Conservation (phyloP, 2,329 filamentous ascomycete species). For the Fusarium nanum region DNA sequence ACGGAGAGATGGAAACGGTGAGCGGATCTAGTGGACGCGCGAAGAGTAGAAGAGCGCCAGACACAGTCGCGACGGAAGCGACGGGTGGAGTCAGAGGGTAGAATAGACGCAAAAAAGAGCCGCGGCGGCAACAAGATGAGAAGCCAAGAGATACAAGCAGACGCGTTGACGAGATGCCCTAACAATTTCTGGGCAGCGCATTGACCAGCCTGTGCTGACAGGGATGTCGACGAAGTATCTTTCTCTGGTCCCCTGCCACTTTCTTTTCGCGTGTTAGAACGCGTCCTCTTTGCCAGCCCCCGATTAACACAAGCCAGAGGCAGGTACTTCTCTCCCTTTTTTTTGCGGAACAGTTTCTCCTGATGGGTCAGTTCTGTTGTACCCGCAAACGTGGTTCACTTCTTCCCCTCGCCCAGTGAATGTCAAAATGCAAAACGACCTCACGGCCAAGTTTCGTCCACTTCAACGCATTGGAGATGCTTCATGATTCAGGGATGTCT, state of each 20-base stretch:
- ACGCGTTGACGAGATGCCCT: background rate
- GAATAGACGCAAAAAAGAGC: background rate
- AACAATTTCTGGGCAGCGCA: background rate
- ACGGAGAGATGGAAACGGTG: background rate
- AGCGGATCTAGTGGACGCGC: background rate
- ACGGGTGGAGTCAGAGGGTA: background rate
- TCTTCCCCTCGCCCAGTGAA: background rate
- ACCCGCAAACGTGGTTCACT: background rate
- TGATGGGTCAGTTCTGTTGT: background rate
- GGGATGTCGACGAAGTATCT: background rate
- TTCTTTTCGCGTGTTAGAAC: background rate
- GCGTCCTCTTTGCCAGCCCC: background rate
- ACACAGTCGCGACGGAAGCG: too few species aligned
- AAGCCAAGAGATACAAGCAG: background rate
- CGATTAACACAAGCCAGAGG: background rate
- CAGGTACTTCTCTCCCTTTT: background rate
- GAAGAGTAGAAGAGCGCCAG: background rate
- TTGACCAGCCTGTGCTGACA: background rate
- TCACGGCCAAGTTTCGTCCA: background rate
- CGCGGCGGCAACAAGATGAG: too few species aligned
- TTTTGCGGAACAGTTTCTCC: background rate
- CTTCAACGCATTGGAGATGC: background rate
- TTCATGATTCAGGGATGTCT: background rate
- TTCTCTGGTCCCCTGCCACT: background rate
- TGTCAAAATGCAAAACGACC: background rate